Evolutionary conservation across 202 grass and related monocot species (phyloP).

Genomic region (Schoenoplectus tabernaemontani): DNA sequence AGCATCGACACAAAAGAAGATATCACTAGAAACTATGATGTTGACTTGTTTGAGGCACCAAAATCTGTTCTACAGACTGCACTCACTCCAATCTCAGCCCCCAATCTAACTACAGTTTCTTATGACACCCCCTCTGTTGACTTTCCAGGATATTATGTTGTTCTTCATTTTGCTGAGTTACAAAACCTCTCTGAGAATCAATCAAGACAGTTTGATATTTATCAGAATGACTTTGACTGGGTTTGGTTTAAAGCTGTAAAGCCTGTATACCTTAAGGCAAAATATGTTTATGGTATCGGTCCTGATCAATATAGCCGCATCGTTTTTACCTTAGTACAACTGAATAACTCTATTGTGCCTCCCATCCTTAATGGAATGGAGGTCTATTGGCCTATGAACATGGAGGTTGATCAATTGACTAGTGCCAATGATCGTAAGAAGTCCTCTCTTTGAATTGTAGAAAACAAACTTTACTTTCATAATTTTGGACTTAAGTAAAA

Average conservation of each 20-base stretch:
- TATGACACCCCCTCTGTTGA: background rate
- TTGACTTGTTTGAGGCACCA: background rate
- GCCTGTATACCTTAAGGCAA: background rate
- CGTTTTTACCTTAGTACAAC: background rate
- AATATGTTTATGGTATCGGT: background rate
- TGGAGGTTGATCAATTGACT: background rate
- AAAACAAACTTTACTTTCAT: background rate
- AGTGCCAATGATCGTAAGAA: conserved; percentile 5
- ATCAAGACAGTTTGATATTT: conserved; percentile 7
- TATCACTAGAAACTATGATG: background rate
- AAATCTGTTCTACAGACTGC: conserved; percentile 45
- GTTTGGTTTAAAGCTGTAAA: background rate
- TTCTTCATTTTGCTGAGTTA: background rate
- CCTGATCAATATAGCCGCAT: background rate
- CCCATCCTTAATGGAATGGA: conserved; percentile 32
- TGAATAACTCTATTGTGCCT: background rate
- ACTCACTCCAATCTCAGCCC: background rate
- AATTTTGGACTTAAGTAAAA: no score
- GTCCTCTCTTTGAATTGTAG: background rate
- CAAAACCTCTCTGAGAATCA: background rate
- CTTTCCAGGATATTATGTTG: conserved; percentile 1
- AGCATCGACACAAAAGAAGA: background rate
- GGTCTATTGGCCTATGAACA: conserved; percentile 9
- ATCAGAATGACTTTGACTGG: background rate
- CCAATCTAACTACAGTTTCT: background rate